Base-by-base conservation (phyloP, 345 rosid genomes). In the Heritiera fomes region DNA sequence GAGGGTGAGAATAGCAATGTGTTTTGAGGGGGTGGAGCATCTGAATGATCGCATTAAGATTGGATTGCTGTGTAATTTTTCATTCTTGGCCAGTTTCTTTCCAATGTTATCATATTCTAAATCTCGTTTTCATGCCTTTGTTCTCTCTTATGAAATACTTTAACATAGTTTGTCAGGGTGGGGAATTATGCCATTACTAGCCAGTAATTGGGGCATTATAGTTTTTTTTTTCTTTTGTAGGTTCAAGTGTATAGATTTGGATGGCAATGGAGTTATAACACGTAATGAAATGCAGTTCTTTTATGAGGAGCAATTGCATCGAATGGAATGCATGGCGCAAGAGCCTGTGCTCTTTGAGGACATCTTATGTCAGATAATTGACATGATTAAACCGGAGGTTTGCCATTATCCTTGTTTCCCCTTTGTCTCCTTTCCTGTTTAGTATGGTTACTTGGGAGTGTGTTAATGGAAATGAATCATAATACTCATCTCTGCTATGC, bases 251-350 rank as follows among this genome's bases (percentile, higher is more conserved):
- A 86, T 93, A 80, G 98, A 95, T 89, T 89, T 95, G 90, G 98
- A 95, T 87, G 95, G 92, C 53, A 95, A 95, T 83, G 97, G 97
- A 81, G 79, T 93, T 80, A 73, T 95, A 78, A 93, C 98, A 9
- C 32, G 76, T 32, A 72, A 72, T 72, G 76, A 72, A 72, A 72
- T 72, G 76, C 76, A 72, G 34, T 72, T 72, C 76, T 72, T 72
- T 72, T 95, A 95, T 72, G 98, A 95, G 81, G 98, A 95, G 85
- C 98, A 95, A 80, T 83, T 95, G 81, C 98, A 95, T 87, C 93
- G 98, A 78, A 95, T 95, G 98, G 98, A 95, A 79, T 95, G 98
- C 86, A 91, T 95, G 98, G 98, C 95, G 2, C 98, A 95, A 81
- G 98, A 95, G 80, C 97, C 98, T 13, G 98, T 95, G 53, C 87